phyloP scores from a whole-genome alignment of 768 basidiomycete species.

The Termitomyces sp. region DNA sequence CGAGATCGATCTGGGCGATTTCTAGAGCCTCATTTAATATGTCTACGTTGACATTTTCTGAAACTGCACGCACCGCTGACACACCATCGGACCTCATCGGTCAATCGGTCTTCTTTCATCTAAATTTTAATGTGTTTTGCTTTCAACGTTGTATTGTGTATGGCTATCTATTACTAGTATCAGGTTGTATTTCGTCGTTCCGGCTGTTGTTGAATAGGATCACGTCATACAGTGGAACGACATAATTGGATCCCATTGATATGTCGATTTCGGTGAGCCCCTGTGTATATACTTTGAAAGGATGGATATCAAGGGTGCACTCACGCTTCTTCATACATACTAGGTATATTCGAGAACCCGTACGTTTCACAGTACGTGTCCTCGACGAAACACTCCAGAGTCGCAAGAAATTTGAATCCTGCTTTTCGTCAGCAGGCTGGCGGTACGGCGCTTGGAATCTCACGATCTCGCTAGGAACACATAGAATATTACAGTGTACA shows the following conservation, averaged over 20 bases:
- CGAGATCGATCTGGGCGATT: constrained; percentile 77
- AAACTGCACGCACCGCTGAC: neutral
- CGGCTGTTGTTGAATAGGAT: constrained; percentile 9
- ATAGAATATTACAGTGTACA: neutral
- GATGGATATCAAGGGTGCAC: neutral
- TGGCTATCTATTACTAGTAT: constrained; percentile 5
- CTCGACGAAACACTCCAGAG: neutral
- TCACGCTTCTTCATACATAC: neutral
- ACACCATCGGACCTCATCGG: neutral
- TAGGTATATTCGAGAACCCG: neutral
- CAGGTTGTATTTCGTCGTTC: neutral
- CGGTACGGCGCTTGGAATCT: neutral
- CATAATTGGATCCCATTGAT: neutral
- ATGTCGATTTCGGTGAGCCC: neutral
- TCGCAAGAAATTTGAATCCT: neutral
- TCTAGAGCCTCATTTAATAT: constrained; percentile 31
- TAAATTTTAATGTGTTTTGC: constrained; percentile 1
- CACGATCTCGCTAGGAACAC: neutral
- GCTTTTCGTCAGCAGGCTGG: neutral
- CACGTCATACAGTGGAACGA: constrained; percentile 1
- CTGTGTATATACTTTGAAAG: neutral
- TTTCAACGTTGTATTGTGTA: constrained; percentile 8
- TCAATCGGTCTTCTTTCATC: neutral
- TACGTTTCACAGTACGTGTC: neutral
- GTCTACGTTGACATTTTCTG: neutral